phyloP scores from a whole-genome alignment of 129 eudicot genomes.

The Mikania micrantha region DNA sequence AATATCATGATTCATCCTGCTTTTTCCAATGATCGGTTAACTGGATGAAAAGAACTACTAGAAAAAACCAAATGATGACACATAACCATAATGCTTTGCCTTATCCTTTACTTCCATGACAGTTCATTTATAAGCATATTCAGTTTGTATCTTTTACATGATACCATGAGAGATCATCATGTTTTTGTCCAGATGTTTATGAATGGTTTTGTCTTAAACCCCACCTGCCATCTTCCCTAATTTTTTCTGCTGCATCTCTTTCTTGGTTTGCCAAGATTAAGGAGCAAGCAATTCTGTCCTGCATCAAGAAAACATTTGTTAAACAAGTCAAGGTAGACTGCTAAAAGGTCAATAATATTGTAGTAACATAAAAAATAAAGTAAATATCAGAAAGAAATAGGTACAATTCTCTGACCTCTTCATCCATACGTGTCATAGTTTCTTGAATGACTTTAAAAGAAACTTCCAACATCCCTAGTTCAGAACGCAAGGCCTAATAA shows the following conservation, averaged over 20 bases:
- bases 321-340: background rate
- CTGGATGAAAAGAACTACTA: background rate
- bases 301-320: conserved; percentile 22
- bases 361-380: background rate
- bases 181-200: conserved; percentile 4
- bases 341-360: background rate
- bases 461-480: conserved; percentile 38
- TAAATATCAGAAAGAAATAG: background rate
- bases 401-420: conserved; percentile 36
- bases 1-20: conserved; percentile 29
- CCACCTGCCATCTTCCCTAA: conserved; percentile 36
- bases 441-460: conserved; percentile 43
- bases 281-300: conserved; percentile 46
- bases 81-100: background rate
- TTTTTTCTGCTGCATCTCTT: conserved; percentile 6
- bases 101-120: background rate
- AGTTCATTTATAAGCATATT: background rate
- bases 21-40: conserved; percentile 3
- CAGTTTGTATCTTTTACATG: background rate
- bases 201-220: background rate
- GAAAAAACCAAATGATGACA: background rate
- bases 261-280: conserved; percentile 28
- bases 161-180: conserved; percentile 9
- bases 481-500: conserved; percentile 50
- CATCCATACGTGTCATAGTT: conserved; percentile 37